Percentiles rank a stretch among this genome's conserved stretches.
Evolutionary conservation across 208 protist genomes (phyloP).

Genomic region (Leishmania arabica): DNA sequence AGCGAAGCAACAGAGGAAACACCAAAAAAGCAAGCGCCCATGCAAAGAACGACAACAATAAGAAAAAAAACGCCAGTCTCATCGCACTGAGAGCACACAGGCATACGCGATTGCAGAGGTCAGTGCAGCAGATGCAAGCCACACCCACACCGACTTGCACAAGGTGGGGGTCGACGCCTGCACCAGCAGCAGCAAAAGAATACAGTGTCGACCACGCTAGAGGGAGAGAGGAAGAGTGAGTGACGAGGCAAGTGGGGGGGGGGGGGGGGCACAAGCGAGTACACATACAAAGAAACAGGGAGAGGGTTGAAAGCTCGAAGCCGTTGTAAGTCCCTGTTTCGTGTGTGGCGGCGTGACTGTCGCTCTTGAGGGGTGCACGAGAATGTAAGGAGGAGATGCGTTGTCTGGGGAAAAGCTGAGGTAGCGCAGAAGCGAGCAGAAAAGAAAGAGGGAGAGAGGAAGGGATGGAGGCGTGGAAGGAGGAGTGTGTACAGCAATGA

Average conservation of each 20-base stretch:
- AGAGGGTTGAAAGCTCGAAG: neutral
- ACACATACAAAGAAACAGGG: neutral
- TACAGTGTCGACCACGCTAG: neutral
- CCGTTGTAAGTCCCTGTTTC: neutral
- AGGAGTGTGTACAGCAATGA: neutral
- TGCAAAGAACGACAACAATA: neutral
- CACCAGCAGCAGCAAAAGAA: neutral
- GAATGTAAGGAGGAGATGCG: neutral
- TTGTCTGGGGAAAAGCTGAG: neutral
- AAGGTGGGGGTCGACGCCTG: neutral
- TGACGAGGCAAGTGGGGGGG: neutral
- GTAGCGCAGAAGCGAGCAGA: neutral
- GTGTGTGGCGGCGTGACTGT: neutral
- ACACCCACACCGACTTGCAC: neutral
- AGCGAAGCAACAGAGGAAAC: neutral
- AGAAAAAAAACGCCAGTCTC: conserved; percentile 3
- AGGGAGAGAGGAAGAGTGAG: neutral
- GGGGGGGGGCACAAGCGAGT: neutral
- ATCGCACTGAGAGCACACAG: neutral
- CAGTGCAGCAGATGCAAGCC: neutral
- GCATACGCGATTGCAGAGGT: neutral
- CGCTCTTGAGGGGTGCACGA: neutral
- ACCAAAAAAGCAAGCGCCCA: neutral
- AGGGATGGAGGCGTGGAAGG: neutral
- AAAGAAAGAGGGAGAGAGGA: neutral